Evolutionary conservation across 2,329 filamentous ascomycete species (phyloP), one percentile per base, ranked within the genome.

Genomic region (Clarireedia hainanense): DNA sequence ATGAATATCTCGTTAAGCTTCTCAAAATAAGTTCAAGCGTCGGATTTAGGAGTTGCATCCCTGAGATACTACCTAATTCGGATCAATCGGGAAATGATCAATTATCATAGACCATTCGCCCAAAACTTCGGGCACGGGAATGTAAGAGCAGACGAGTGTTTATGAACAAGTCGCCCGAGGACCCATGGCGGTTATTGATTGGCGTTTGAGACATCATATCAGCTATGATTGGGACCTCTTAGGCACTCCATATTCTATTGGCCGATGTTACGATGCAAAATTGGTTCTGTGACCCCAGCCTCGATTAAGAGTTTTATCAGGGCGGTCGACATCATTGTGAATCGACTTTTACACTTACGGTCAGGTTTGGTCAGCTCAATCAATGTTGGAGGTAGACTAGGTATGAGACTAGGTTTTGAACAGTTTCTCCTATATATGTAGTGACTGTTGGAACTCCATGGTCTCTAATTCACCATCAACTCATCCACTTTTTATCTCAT

Each of bases 401-500:
- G 46, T 34, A 17, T 50, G 20, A 36, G 40, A 50, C 52, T 24
- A 23, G 17, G 46, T 42, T 14, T 50, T 20, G 24, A 50, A 55
- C 42, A 46, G 9, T 42, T 55, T 55, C 34, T 24, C 34, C 52
- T 55, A 55, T 55, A 55, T 55, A 55, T 55, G 52, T 42, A 55
- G 52, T 20, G 43, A 30, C 26, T 42, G 52, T 43, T 48, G 46
- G 52, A 50, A 49, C 36, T 36, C 12, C 23, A 17, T 26, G 17
- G 30, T 43, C 40, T 30, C 26, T 42, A 34, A 15, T 39, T 3
- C 7, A 24, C 14, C 46, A 15, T 24, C 40, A 50, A 15, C 12
- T 50, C 24, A 54, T 20, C 47, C 24, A 50, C 37, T 23, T 43
- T 14, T 50, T 46, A 45, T 23, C n/a, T 12, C 9, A 66, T 65